A percentile compares a stretch with the other conserved stretches of the same genome.
Conservation (phyloP, 2,329 filamentous ascomycete species). For the Plenodomus biglobosus region DNA sequence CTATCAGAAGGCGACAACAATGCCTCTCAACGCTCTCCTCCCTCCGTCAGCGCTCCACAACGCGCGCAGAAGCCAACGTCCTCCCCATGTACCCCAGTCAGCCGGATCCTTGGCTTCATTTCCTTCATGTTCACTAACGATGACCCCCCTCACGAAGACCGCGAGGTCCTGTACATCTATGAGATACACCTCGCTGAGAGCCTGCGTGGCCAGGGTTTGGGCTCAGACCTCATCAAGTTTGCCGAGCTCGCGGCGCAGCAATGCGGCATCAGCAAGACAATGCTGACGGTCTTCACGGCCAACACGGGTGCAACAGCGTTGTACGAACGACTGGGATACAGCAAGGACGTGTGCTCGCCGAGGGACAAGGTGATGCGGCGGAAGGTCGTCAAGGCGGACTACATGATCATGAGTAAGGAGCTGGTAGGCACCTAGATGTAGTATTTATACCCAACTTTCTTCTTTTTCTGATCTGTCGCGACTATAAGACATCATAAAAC, state of each 20-base stretch:
- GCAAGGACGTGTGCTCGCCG: conserved; percentile 56
- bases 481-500: background rate
- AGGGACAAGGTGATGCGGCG: conserved; percentile 43
- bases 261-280: conserved; percentile 64
- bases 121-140: conserved; percentile 70
- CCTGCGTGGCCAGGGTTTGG: conserved; percentile 65
- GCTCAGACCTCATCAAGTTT: conserved; percentile 60
- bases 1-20: background rate
- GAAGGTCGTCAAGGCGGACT: conserved; percentile 26
- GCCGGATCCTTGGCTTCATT: conserved; percentile 47
- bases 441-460: background rate
- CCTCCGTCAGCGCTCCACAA: background rate
- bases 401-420: conserved; percentile 32
- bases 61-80: background rate
- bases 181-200: conserved; percentile 68
- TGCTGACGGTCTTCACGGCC: conserved; percentile 71
- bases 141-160: conserved; percentile 46
- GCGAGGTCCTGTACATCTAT: conserved; percentile 74
- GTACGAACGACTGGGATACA: conserved; percentile 63
- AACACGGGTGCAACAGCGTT: conserved; percentile 62
- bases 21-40: background rate
- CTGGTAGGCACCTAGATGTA: background rate
- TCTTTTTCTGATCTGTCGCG: background rate
- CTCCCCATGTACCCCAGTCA: background rate
- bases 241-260: conserved; percentile 57